Conservation (phyloP, 257 asterid species). For the Knoxia roxburghii region DNA sequence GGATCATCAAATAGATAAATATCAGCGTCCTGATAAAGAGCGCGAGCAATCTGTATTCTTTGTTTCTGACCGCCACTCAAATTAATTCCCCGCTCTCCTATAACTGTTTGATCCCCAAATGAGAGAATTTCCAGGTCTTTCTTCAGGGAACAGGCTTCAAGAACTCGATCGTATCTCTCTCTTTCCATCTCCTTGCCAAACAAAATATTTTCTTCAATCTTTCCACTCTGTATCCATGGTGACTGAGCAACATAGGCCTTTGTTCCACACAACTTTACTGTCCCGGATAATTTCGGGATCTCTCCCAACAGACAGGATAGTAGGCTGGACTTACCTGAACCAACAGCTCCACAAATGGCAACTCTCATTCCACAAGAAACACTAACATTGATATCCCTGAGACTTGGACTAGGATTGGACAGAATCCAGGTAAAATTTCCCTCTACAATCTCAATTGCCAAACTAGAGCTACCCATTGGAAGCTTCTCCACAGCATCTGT, state of each 20-base stretch:
- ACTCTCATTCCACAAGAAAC: slow-evolving; percentile 7
- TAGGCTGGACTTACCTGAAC: slow-evolving; percentile 9
- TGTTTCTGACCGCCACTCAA: slow-evolving; percentile 93
- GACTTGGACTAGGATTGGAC: neutral
- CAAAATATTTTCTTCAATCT: slow-evolving; percentile 5
- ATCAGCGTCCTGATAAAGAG: slow-evolving; percentile 74
- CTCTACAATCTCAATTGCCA: slow-evolving; percentile 50
- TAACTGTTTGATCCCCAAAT: slow-evolving; percentile 76
- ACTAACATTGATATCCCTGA: neutral
- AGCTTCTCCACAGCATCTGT: slow-evolving; percentile 51
- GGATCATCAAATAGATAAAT: slow-evolving; percentile 88
- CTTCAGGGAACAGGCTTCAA: neutral
- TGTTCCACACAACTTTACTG: neutral
- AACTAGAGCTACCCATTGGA: slow-evolving; percentile 35
- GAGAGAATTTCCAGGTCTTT: slow-evolving; percentile 77
- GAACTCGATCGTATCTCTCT: slow-evolving; percentile 1
- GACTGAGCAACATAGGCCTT: slow-evolving; percentile 11
- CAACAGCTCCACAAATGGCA: slow-evolving; percentile 1
- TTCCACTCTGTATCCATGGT: slow-evolving; percentile 9
- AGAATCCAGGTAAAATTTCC: slow-evolving; percentile 70
- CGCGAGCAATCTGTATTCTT: slow-evolving; percentile 87
- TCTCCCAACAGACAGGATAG: neutral
- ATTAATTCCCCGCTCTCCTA: slow-evolving; percentile 93
- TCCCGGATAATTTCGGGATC: neutral
- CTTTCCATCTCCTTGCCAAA: slow-evolving; percentile 10